Conservation (phyloP, 306 rosid species). For the Fragaria vesca region DNA sequence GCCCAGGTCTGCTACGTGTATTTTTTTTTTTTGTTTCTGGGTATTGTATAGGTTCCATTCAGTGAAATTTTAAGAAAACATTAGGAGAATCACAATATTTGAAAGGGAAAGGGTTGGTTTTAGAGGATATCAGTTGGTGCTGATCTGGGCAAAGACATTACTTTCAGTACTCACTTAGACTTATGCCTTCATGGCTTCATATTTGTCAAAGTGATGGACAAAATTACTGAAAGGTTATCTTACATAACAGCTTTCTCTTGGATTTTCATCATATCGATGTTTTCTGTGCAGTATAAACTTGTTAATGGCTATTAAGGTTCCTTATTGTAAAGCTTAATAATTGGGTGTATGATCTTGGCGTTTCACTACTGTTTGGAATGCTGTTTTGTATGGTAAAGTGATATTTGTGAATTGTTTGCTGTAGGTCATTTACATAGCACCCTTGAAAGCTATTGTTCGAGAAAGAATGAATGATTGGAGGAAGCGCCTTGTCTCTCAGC, state of each 20-base stretch:
- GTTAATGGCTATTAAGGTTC: background rate
- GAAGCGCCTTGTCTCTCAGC: constrained; percentile 74
- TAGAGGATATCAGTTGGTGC: background rate
- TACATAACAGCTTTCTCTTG: background rate
- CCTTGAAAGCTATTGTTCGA: constrained; percentile 94
- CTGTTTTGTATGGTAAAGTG: constrained; percentile 22
- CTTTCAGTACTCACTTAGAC: background rate
- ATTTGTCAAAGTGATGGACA: background rate
- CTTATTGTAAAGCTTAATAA: background rate
- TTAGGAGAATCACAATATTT: background rate
- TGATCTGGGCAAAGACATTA: background rate
- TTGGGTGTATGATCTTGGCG: background rate
- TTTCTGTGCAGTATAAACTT: background rate
- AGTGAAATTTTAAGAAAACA: background rate
- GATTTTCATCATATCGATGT: background rate
- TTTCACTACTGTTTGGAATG: background rate
- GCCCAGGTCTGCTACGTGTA: background rate
- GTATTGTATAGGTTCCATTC: background rate
- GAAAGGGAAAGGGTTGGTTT: background rate
- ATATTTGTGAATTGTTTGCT: constrained; percentile 16
- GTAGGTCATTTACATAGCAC: constrained; percentile 97
- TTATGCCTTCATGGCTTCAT: background rate
- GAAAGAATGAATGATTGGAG: constrained; percentile 98
- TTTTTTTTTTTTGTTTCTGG: background rate
- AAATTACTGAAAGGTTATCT: background rate